Base-by-base conservation (phyloP, 1,284 basidiomycete genomes). In the Fomitopsis pinicola region DNA sequence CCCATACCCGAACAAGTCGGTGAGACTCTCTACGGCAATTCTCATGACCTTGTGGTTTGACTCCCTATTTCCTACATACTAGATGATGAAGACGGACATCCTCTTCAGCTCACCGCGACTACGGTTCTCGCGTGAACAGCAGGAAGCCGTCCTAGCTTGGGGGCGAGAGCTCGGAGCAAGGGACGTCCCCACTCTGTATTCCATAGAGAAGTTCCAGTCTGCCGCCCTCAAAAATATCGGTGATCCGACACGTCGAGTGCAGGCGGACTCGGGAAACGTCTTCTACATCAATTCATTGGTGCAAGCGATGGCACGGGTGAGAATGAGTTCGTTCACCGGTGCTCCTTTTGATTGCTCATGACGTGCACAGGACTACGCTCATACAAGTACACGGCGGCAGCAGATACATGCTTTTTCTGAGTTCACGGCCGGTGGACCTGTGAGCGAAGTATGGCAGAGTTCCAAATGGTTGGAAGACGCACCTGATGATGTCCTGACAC, bases 1-100 rank as follows among this genome's bases (percentile, higher is more conserved):
- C 22, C 22, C 22, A 22, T 22, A 22, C 22, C 22, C 22, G 22
- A 22, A 22, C 22, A 22, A 22, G 22, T 22, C 22, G 22, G 22
- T 22, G 22, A 22, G 22, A 22, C 22, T 22, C 22, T 22, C 22
- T 22, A 22, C 22, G 22, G 22, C 22, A 22, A 22, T 22, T 22
- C 22, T 22, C 22, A 22, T 22, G 22, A 22, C 22, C 22, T 22
- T 22, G 22, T 22, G 22, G 22, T 22, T 22, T 22, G 22, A 22
- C 22, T 22, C 22, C 22, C 22, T 22, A 22, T 22, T 22, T 22
- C 22, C 22, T 22, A 1, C 22, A 22, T 22, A 22, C 22, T 22
- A 61, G 64, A 57, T 61, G 57, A 57, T 62, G 57, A 59, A 59
- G 33, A 63, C 64, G 0, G 58, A 65, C 28, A 53, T 62, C 6